Base-by-base conservation (phyloP, 2,329 filamentous ascomycete species). In the Aspergillus proliferans region DNA sequence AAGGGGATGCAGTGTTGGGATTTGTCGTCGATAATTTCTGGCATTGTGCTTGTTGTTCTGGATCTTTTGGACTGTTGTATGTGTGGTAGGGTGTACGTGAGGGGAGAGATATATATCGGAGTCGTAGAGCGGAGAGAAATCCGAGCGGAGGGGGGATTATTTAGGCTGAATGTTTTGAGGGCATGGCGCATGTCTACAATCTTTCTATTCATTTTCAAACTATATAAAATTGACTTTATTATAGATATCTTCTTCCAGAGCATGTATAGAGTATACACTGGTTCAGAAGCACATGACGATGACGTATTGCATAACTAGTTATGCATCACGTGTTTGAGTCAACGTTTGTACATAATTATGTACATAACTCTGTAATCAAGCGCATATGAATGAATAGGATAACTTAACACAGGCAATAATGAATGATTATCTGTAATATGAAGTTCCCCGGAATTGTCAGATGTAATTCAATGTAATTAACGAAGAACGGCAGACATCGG, bases 1-100 rank as follows among this genome's bases (percentile, higher is more conserved):
- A 92, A 93, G 19, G 86, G 85, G 55, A 91, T 81, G 71, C 86
- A 89, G 65, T 88, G 77, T 49, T 83, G 78, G 41, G 84, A 85
- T 69, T 90, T 92, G 75, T 91, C 87, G 72, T 92, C 87, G 59
- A 84, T 61, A 54, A 88, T 82, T 51, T 72, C 64, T 43, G 73
- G 58, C 74, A 79, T 79, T 39, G 48, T 61, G 54, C 10, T 21
- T 4, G 15, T 22, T 40, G 3, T 36, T 15, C 34, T 18, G n/a
- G 14, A 8, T 1, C 8, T 8, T n/a, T 21, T 40, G 38, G 7
- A 4, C 22, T 22, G 2, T 22, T 15, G 19, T 19, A 12, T 3
- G 18, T 10, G 12, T 22, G 9, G 8, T 21, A 19, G 8, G 6
- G 38, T 18, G 5, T n/a, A 2, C 7, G 6, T 36, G 26, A 30